Conservation (phyloP, 2,329 filamentous ascomycete species). For the Paracoccidioides brasiliensis region DNA sequence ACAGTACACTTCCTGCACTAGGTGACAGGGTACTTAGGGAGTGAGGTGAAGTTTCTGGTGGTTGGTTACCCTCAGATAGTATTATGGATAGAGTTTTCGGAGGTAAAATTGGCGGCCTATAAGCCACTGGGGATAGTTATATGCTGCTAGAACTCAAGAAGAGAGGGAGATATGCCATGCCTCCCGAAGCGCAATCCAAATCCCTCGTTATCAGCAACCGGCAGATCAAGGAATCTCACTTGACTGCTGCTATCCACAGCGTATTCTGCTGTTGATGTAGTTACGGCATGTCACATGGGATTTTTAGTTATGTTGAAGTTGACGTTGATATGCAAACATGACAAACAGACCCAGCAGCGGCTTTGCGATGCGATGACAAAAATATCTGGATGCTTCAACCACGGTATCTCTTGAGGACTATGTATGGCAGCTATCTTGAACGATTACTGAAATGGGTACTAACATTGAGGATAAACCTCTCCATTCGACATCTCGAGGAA, state of each 20-base stretch:
- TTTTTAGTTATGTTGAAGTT: not conserved
- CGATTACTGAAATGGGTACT: too few relatives aligned
- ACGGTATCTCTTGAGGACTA: too few relatives aligned
- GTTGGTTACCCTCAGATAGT: not conserved
- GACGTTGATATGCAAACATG: slow-evolving; percentile 1
- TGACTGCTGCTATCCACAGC: not conserved
- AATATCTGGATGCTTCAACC: not conserved
- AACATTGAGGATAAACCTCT: too few relatives aligned
- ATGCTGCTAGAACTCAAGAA: not conserved
- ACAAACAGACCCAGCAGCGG: not conserved
- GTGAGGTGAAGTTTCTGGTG: not conserved
- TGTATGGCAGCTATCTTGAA: too few relatives aligned
- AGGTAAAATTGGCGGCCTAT: too few relatives aligned
- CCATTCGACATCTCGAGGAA: too few relatives aligned
- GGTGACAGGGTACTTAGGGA: not conserved
- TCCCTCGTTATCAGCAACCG: not conserved
- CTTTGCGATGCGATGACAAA: not conserved
- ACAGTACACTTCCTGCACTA: not conserved
- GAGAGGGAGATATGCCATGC: not conserved
- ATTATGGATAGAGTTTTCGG: not conserved
- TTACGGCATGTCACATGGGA: not conserved
- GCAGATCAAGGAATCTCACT: not conserved
- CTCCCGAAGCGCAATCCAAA: not conserved
- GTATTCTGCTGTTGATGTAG: not conserved
- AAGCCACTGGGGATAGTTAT: not conserved